Percentiles rank a stretch among this genome's conserved stretches.
These are phyloP conservation scores for Ulmus americana DNA, from an alignment of 331 rosid species.

Conservation along the genomic window DNA sequence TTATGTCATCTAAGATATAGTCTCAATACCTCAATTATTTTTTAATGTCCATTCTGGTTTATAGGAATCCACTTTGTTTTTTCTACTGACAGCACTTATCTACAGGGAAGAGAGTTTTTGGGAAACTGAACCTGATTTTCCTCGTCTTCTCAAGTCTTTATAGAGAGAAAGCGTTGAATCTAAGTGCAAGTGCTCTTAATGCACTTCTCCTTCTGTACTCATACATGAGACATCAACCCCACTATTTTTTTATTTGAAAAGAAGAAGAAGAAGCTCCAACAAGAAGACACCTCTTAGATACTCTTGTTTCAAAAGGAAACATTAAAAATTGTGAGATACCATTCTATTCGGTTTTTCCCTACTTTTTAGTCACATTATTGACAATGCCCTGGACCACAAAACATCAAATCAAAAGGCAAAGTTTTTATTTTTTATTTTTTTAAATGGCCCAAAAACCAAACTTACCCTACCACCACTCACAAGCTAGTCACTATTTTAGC, in stretches of 20 bases:
- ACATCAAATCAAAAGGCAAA: slow-evolving; percentile 38
- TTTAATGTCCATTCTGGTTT: too few relatives aligned
- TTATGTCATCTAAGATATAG: too few relatives aligned
- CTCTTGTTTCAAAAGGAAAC: slow-evolving; percentile 25
- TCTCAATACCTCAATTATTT: not conserved
- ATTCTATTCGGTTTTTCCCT: slow-evolving; percentile 17
- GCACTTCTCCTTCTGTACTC: slow-evolving; percentile 21
- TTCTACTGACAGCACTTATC: too few relatives aligned
- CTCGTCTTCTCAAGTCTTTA: not conserved
- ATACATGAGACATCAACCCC: slow-evolving; percentile 11
- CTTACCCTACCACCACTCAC: slow-evolving; percentile 33
- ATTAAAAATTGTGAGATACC: slow-evolving; percentile 30
- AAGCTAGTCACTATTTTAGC: not conserved
- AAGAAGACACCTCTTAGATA: slow-evolving; percentile 40
- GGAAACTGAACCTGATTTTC: too few relatives aligned
- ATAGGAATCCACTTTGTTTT: too few relatives aligned
- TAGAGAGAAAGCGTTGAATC: slow-evolving; percentile 5
- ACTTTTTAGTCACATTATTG: slow-evolving; percentile 36
- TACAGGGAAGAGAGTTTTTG: too few relatives aligned
- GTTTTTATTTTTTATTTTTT: not conserved
- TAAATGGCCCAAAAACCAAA: slow-evolving; percentile 13
- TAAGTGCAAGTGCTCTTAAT: slow-evolving; percentile 31
- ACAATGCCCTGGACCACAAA: slow-evolving; percentile 31
- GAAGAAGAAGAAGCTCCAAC: slow-evolving; percentile 37
- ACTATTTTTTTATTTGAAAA: slow-evolving; percentile 11